Percentiles rank a stretch among this genome's conserved stretches.
Conservation (phyloP, 2,329 filamentous ascomycete genomes). For the Aspergillus clavatus region DNA sequence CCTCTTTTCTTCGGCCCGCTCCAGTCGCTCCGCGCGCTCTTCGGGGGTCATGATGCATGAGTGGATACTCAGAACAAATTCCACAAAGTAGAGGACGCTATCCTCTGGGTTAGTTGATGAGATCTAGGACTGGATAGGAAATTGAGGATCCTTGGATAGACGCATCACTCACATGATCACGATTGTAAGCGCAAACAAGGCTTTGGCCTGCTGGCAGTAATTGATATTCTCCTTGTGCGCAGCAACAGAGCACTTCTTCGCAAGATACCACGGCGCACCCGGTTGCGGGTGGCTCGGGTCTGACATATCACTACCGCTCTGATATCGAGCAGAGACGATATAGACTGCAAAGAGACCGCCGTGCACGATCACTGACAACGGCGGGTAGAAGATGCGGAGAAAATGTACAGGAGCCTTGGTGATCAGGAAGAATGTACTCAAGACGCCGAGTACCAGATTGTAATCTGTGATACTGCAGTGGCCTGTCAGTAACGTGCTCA, state of each 20-base stretch:
- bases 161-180: slow-evolving; percentile 49
- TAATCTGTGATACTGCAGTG: slow-evolving; percentile 52
- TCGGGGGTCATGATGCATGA: slow-evolving; percentile 44
- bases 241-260: slow-evolving; percentile 55
- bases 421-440: slow-evolving; percentile 58
- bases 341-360: slow-evolving; percentile 49
- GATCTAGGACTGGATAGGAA: too few species aligned
- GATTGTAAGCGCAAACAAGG: slow-evolving; percentile 52
- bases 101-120: slow-evolving; percentile 9
- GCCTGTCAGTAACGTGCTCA: slow-evolving; percentile 10
- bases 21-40: slow-evolving; percentile 31
- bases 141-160: too few species aligned
- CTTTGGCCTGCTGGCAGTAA: slow-evolving; percentile 59
- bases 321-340: slow-evolving; percentile 51
- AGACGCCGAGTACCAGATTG: slow-evolving; percentile 57
- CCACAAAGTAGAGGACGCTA: slow-evolving; percentile 48
- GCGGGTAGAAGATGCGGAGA: slow-evolving; percentile 53
- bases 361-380: slow-evolving; percentile 52
- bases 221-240: slow-evolving; percentile 40
- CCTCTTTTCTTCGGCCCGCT: slow-evolving; percentile 33
- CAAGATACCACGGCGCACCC: slow-evolving; percentile 60
- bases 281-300: slow-evolving; percentile 51
- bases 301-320: slow-evolving; percentile 55
- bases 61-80: slow-evolving; percentile 46
- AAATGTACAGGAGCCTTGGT: slow-evolving; percentile 54